These are phyloP conservation scores for Schwanniomyces yamadae DNA, from an alignment of 805 yeast species.

Conservation along the genomic window DNA sequence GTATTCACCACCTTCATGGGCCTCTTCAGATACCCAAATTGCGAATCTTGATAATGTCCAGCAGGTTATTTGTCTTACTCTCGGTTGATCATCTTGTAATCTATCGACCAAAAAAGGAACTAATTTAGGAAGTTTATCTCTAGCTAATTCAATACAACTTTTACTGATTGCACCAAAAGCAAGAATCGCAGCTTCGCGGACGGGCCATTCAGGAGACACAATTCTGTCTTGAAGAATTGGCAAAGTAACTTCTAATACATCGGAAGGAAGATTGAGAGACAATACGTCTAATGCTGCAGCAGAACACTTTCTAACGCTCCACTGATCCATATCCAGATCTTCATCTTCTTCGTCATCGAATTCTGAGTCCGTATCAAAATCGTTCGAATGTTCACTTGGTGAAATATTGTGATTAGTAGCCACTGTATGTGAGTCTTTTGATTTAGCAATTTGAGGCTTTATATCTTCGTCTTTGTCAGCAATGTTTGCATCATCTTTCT, in stretches of 20 bases:
- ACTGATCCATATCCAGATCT: conserved; percentile 65
- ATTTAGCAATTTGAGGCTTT: conserved; percentile 73
- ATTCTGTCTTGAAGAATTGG: conserved; percentile 76
- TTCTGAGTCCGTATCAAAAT: conserved; percentile 45
- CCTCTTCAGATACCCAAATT: conserved; percentile 75
- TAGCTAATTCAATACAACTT: conserved; percentile 73
- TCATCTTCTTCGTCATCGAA: conserved; percentile 74
- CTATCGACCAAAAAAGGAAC: conserved; percentile 85
- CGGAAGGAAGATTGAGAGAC: conserved; percentile 64
- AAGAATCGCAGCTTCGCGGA: conserved; percentile 87
- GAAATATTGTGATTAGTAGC: conserved; percentile 14
- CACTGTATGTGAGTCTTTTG: conserved; percentile 44
- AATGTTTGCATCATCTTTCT: conserved; percentile 69
- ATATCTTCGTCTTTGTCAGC: conserved; percentile 89
- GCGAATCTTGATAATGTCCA: conserved; percentile 93
- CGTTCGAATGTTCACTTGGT: conserved; percentile 14
- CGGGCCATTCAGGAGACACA: conserved; percentile 74
- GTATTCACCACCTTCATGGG: conserved; percentile 58
- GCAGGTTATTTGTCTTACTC: conserved; percentile 90
- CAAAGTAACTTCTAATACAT: conserved; percentile 63
- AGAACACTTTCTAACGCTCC: conserved; percentile 92
- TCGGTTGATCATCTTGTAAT: conserved; percentile 69
- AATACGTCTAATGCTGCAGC: conserved; percentile 90
- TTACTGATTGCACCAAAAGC: conserved; percentile 95
- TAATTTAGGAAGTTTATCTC: conserved; percentile 71